A percentile compares a stretch with the other conserved stretches of the same genome.
Conservation (phyloP, 805 yeast species). For the Metschnikowia sp. region DNA sequence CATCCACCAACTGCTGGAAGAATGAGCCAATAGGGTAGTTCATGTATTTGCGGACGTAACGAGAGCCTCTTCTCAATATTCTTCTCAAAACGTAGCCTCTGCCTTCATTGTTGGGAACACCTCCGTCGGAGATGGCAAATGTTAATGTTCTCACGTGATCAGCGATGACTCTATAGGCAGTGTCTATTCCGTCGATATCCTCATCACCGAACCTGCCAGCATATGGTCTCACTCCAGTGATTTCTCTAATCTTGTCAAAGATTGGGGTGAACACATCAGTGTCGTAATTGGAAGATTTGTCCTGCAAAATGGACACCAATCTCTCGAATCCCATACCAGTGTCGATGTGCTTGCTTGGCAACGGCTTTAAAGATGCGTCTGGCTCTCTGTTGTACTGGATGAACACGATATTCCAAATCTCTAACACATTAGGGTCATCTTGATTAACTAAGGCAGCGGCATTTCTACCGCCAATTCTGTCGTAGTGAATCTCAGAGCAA, state of each 20-base stretch:
- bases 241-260: conserved; percentile 81
- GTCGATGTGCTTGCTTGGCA: conserved; percentile 95
- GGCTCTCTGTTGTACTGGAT: conserved; percentile 96
- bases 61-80: conserved; percentile 95
- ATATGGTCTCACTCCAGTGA: conserved; percentile 90
- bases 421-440: conserved; percentile 98
- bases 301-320: conserved; percentile 89
- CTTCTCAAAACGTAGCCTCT: conserved; percentile 98
- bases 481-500: conserved; percentile 96
- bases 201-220: conserved; percentile 91
- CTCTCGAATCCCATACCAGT: conserved; percentile 99
- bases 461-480: conserved; percentile 97
- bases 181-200: conserved; percentile 91
- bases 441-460: conserved; percentile 86
- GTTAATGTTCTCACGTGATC: conserved; percentile 98
- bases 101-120: conserved; percentile 98
- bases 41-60: conserved; percentile 95
- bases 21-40: conserved; percentile 92
- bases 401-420: conserved; percentile 96
- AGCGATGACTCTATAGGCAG: conserved; percentile 96
- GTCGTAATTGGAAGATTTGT: conserved; percentile 90
- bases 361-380: conserved; percentile 69
- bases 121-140: conserved; percentile 96
- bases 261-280: conserved; percentile 94
- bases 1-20: conserved; percentile 89